A percentile compares a stretch with the other conserved stretches of the same genome.
phyloP scores from a whole-genome alignment of 495 filamentous ascomycete species.

The Neurospora sp. region DNA sequence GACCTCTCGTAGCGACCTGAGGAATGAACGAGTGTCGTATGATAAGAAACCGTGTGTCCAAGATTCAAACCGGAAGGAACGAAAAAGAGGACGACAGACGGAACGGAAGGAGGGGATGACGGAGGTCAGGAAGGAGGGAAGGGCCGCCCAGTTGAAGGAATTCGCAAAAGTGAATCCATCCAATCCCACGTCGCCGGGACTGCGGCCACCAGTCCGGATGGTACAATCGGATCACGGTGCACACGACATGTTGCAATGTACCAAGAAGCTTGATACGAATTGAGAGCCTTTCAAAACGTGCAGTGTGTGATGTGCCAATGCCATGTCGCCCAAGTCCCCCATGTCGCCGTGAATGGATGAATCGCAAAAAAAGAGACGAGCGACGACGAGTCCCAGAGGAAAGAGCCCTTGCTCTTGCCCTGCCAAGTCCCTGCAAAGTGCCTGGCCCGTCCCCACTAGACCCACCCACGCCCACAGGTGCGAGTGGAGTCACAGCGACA shows the following conservation, averaged over 20 bases:
- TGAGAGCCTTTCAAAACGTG: neutral
- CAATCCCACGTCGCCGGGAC: neutral
- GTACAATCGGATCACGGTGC: neutral
- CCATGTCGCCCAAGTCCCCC: too few relatives aligned
- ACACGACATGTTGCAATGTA: neutral
- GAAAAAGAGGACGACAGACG: neutral
- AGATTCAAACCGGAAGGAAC: neutral
- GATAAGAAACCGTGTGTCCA: neutral
- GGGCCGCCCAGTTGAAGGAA: neutral
- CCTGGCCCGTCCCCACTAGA: neutral
- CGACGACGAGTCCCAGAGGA: neutral
- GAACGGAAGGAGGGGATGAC: neutral
- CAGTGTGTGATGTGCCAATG: neutral
- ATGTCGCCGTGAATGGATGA: neutral
- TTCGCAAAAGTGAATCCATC: neutral
- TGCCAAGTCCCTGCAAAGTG: neutral
- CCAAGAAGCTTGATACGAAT: neutral
- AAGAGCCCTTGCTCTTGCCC: conserved; percentile 2
- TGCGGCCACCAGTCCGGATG: neutral
- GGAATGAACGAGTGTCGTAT: neutral
- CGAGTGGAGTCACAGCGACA: neutral
- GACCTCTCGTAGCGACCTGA: neutral
- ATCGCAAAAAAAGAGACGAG: conserved; percentile 1
- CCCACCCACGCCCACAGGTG: neutral
- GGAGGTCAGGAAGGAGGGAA: neutral